A percentile compares a stretch with the other conserved stretches of the same genome.
phyloP scores from a whole-genome alignment of 2,329 filamentous ascomycete genomes.

The Penicillium sp. region DNA sequence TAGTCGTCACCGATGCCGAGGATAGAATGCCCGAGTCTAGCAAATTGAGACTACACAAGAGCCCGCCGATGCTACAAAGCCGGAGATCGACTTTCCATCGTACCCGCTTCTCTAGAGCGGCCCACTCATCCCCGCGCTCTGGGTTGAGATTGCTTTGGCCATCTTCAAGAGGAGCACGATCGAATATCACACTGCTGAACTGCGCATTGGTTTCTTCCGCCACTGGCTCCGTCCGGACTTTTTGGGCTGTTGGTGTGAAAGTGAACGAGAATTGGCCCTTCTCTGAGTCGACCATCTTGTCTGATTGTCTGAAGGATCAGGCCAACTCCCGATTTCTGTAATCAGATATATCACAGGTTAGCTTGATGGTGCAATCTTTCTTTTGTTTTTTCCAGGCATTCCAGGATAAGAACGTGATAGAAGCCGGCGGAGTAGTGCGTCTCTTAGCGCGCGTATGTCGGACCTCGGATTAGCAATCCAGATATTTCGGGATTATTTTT shows the following conservation, averaged over 20 bases:
- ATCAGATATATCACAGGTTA: not conserved
- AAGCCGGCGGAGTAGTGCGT: not conserved
- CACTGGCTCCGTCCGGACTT: not conserved
- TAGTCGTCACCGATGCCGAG: slow-evolving; percentile 66
- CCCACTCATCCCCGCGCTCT: slow-evolving; percentile 15
- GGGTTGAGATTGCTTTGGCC: not conserved
- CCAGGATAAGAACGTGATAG: slow-evolving; percentile 4
- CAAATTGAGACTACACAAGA: slow-evolving; percentile 68
- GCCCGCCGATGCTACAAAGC: slow-evolving; percentile 66
- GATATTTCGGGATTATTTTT: not conserved
- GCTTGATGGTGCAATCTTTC: not conserved
- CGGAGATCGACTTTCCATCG: slow-evolving; percentile 65
- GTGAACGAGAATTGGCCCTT: not conserved
- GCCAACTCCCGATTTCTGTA: not conserved
- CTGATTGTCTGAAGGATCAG: not conserved
- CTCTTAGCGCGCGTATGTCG: not conserved
- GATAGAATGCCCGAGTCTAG: slow-evolving; percentile 69
- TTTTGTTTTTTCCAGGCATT: not conserved
- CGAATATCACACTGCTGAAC: not conserved
- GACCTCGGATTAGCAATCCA: slow-evolving; percentile 3
- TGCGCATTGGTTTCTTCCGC: not conserved
- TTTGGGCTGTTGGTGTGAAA: not conserved
- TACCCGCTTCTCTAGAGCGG: slow-evolving; percentile 46
- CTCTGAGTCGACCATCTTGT: not conserved
- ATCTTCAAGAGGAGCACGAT: not conserved